Evolutionary conservation across 176 grass and related monocot genomes (phyloP).

Genomic region (Rhynchospora tenuis): DNA sequence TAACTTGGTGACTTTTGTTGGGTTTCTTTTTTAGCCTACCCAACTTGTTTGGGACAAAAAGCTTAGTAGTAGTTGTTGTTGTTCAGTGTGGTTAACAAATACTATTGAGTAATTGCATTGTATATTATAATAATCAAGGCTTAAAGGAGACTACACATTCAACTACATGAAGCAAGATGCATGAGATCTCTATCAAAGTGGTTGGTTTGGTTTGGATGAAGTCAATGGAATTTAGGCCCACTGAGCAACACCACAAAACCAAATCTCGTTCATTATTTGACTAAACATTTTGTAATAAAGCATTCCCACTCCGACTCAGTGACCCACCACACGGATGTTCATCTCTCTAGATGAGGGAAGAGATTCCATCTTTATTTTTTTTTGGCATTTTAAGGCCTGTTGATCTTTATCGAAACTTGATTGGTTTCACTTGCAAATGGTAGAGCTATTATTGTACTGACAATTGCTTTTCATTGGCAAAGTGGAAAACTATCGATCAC

Average conservation of each 20-base stretch:
- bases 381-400: no score
- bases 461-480: slow-evolving; percentile 6
- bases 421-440: not conserved
- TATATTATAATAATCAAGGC: no score
- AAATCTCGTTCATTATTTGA: not conserved
- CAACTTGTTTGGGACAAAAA: no score
- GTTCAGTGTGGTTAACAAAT: no score
- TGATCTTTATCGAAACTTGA: not conserved
- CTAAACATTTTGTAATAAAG: not conserved
- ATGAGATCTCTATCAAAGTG: not conserved
- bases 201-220: not conserved
- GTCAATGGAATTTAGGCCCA: slow-evolving; percentile 3
- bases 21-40: no score
- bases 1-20: no score
- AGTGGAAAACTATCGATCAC: slow-evolving; percentile 18
- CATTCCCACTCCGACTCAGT: not conserved
- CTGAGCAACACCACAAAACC: not conserved
- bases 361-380: not conserved
- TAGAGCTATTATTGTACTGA: slow-evolving; percentile 14
- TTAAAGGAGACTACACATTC: not conserved
- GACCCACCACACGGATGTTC: not conserved
- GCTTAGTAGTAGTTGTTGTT: no score
- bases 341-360: not conserved
- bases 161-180: not conserved
- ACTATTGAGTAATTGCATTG: no score